A percentile compares a stretch with the other conserved stretches of the same genome.
Evolutionary conservation across 345 rosid genomes (phyloP).

Genomic region (Pistacia atlantica): DNA sequence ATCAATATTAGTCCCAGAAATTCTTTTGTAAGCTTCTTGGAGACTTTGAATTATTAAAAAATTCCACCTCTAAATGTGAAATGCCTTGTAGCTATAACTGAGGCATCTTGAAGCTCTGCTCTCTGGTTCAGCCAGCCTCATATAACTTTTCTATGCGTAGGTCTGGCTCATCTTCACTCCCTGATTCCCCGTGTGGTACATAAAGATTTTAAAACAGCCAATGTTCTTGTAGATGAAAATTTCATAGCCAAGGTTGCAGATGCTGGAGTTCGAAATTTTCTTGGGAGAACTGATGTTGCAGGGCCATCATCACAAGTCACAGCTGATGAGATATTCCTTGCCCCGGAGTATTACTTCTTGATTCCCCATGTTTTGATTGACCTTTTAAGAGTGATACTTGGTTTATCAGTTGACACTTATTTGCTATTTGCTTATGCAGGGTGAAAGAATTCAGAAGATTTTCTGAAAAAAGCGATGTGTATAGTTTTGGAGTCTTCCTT

Average conservation of each 20-base stretch:
- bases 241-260: conserved; percentile 93
- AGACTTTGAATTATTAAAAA: conserved; percentile 7
- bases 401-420: conserved; percentile 16
- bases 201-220: conserved; percentile 89
- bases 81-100: conserved; percentile 12
- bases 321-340: conserved; percentile 82
- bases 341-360: conserved; percentile 68
- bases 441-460: conserved; percentile 80
- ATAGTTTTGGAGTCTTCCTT: conserved; percentile 92
- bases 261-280: conserved; percentile 82
- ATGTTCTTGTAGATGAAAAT: conserved; percentile 89
- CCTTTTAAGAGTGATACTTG: not conserved
- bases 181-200: conserved; percentile 79
- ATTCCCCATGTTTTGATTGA: conserved; percentile 3
- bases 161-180: conserved; percentile 89
- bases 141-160: conserved; percentile 42
- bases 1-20: conserved; percentile 18
- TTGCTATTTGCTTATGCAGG: conserved; percentile 39
- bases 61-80: conserved; percentile 9
- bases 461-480: conserved; percentile 89
- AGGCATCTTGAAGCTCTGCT: conserved; percentile 20
- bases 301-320: conserved; percentile 75
- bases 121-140: conserved; percentile 28
- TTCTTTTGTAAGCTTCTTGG: conserved; percentile 28
- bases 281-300: conserved; percentile 67